These are phyloP conservation scores for Eleusine indica DNA, from an alignment of 176 grass and related monocot species.

Conservation along the genomic window DNA sequence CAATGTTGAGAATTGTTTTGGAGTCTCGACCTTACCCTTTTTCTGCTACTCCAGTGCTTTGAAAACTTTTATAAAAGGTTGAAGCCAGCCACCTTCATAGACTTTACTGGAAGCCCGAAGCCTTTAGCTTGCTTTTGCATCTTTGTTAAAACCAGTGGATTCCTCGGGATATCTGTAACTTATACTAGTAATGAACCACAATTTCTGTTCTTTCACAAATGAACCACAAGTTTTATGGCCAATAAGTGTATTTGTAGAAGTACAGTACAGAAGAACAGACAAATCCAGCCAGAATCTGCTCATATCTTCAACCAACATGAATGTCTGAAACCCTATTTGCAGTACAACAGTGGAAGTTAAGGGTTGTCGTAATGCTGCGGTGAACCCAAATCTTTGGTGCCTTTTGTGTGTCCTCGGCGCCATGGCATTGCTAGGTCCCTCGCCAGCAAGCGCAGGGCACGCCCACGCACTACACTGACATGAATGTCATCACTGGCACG, in stretches of 20 bases:
- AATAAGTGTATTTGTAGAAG: not conserved
- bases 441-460: conserved; percentile 42
- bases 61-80: conserved; percentile 27
- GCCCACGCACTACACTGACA: conserved; percentile 50
- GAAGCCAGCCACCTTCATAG: conserved; percentile 36
- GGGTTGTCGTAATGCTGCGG: conserved; percentile 7
- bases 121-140: conserved; percentile 16
- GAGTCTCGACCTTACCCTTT: conserved; percentile 29
- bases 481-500: conserved; percentile 18
- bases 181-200: conserved; percentile 12
- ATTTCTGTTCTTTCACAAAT: not conserved
- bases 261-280: not conserved
- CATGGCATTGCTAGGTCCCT: conserved; percentile 36
- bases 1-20: not conserved
- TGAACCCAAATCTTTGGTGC: conserved; percentile 1
- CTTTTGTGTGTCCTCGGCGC: not conserved
- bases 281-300: not conserved
- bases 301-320: not conserved
- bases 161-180: conserved; percentile 22
- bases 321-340: not conserved
- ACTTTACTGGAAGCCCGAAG: conserved; percentile 30
- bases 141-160: conserved; percentile 12
- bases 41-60: conserved; percentile 32
- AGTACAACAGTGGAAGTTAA: conserved; percentile 10
- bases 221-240: no score